These are phyloP conservation scores for Dactylellina cionopaga DNA, from an alignment of 2,329 filamentous ascomycete genomes.

Conservation along the genomic window DNA sequence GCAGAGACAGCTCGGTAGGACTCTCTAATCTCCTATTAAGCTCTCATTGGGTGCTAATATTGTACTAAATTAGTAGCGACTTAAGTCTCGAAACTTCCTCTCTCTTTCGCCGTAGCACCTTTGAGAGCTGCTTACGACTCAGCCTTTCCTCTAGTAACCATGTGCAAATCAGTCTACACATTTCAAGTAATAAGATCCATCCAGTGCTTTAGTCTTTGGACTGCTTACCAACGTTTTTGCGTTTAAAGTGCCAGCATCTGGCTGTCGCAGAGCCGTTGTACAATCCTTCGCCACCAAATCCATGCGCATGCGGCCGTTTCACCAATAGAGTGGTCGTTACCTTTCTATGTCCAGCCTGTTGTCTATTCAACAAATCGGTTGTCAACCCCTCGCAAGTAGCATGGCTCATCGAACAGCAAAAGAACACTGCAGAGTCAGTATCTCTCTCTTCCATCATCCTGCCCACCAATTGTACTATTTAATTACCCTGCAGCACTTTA, in stretches of 20 bases:
- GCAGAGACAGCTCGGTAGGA: too few relatives aligned
- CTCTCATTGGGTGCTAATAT: too few relatives aligned
- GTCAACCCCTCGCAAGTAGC: conserved; percentile 26
- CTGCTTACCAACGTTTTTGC: neutral
- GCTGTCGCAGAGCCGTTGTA: conserved; percentile 26
- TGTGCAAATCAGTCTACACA: conserved; percentile 42
- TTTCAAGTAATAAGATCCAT: conserved; percentile 13
- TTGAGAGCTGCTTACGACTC: too few relatives aligned
- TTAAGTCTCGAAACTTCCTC: too few relatives aligned
- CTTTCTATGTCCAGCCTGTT: conserved; percentile 32
- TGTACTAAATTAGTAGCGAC: too few relatives aligned
- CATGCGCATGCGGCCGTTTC: conserved; percentile 27
- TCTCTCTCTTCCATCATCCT: too few relatives aligned
- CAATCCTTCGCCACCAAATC: neutral
- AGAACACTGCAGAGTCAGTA: conserved; percentile 37
- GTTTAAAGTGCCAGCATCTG: conserved; percentile 29
- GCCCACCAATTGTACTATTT: too few relatives aligned
- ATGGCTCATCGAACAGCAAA: conserved; percentile 44
- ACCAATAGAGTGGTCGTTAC: conserved; percentile 1
- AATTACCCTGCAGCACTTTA: neutral
- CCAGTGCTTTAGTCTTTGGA: neutral
- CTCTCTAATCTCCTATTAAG: too few relatives aligned
- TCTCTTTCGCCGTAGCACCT: too few relatives aligned
- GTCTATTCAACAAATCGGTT: neutral
- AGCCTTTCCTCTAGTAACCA: too few relatives aligned